phyloP scores from a whole-genome alignment of 208 protist genomes.

The Trypanosoma boissoni region DNA sequence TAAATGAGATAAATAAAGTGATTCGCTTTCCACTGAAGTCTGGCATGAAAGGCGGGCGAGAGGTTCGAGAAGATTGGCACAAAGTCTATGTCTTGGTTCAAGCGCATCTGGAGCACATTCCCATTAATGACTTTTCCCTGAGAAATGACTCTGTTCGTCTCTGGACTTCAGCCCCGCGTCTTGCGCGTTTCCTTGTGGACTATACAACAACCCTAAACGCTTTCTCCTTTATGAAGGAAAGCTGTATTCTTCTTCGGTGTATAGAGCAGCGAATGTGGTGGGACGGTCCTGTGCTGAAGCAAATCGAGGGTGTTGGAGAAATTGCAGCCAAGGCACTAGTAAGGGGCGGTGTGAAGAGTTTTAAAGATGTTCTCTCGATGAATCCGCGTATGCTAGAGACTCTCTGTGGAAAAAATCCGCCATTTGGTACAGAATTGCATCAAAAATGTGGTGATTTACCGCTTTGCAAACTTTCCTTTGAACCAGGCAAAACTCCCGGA shows the following conservation, averaged over 20 bases:
- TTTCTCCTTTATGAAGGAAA: constrained; percentile 48
- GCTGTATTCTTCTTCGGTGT: constrained; percentile 50
- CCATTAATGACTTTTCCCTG: constrained; percentile 65
- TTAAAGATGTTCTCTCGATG: constrained; percentile 30
- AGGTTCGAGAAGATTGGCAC: constrained; percentile 88
- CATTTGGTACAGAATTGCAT: constrained; percentile 66
- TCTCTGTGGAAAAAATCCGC: constrained; percentile 57
- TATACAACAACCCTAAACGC: constrained; percentile 38
- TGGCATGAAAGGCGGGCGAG: constrained; percentile 58
- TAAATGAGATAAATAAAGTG: constrained; percentile 82
- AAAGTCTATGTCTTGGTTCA: constrained; percentile 87
- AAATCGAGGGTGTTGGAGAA: constrained; percentile 70
- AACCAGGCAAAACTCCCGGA: not conserved
- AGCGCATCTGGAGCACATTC: constrained; percentile 47
- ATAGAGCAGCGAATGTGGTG: constrained; percentile 81
- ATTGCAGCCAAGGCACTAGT: constrained; percentile 41
- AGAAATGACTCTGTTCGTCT: constrained; percentile 74
- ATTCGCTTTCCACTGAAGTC: constrained; percentile 62
- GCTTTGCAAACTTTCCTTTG: constrained; percentile 10
- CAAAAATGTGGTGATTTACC: constrained; percentile 29
- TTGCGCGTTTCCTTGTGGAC: constrained; percentile 64
- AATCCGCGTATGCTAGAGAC: constrained; percentile 66
- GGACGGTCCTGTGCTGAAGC: constrained; percentile 59
- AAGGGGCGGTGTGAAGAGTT: constrained; percentile 40
- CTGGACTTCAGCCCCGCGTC: constrained; percentile 61